A percentile compares a stretch with the other conserved stretches of the same genome.
phyloP scores from a whole-genome alignment of 2,329 filamentous ascomycete species.

The Bisporella sp. region DNA sequence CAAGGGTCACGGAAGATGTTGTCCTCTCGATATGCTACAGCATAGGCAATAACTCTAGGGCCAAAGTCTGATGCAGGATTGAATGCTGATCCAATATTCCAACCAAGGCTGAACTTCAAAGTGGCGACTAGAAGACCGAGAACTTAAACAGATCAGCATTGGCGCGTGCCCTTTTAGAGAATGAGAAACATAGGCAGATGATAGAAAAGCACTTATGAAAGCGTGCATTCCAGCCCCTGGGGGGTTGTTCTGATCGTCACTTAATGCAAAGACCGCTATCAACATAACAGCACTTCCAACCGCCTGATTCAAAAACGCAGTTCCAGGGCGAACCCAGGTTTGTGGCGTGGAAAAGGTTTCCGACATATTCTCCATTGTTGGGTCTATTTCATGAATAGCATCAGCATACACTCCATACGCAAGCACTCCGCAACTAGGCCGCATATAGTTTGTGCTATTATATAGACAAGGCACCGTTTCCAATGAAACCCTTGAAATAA shows the following conservation, averaged over 20 bases:
- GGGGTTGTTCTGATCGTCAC: constrained; percentile 39
- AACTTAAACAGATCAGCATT: constrained; percentile 25
- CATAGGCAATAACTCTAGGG: constrained; percentile 37
- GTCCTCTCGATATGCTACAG: constrained; percentile 34
- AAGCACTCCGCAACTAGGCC: constrained; percentile 42
- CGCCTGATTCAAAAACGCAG: constrained; percentile 42
- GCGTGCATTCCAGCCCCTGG: constrained; percentile 44
- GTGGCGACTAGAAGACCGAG: constrained; percentile 33
- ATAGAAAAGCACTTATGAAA: constrained; percentile 33
- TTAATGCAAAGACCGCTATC: constrained; percentile 36
- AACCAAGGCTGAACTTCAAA: constrained; percentile 34
- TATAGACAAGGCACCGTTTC: constrained; percentile 41
- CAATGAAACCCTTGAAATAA: constrained; percentile 46
- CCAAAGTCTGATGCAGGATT: constrained; percentile 44
- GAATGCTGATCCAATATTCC: constrained; percentile 40
- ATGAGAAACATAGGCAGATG: constrained; percentile 25
- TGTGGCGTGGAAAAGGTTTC: constrained; percentile 36
- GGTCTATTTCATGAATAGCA: constrained; percentile 32
- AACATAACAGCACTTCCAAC: constrained; percentile 34
- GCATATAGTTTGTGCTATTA: constrained; percentile 43
- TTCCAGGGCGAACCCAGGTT: constrained; percentile 29
- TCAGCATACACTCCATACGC: constrained; percentile 31
- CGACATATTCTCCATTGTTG: constrained; percentile 15
- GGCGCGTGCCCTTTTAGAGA: too few species aligned
- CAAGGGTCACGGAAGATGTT: constrained; percentile 35